A percentile compares a stretch with the other conserved stretches of the same genome.
phyloP scores from a whole-genome alignment of 2,329 filamentous ascomycete genomes.

The Epichloe baconii region DNA sequence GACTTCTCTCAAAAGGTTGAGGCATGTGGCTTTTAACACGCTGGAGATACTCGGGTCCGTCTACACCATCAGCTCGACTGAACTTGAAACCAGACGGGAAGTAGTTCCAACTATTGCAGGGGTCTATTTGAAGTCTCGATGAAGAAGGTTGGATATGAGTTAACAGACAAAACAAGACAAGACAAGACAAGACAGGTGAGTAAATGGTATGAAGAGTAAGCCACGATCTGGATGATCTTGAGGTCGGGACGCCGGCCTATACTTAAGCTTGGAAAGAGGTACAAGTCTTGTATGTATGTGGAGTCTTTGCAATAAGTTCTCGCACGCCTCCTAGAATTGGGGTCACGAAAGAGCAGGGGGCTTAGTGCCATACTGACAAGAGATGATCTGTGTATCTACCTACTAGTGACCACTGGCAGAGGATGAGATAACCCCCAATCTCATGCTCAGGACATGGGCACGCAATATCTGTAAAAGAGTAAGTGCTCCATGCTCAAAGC shows the following conservation, averaged over 20 bases:
- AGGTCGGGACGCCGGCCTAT: neutral
- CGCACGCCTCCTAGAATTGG: neutral
- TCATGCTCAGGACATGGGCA: constrained; percentile 4
- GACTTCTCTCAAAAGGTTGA: neutral
- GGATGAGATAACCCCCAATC: constrained; percentile 6
- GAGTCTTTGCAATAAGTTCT: neutral
- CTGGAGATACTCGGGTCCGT: neutral
- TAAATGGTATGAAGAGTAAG: neutral
- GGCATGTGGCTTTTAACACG: neutral
- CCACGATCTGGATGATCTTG: neutral
- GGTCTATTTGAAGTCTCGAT: neutral
- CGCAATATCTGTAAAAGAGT: neutral
- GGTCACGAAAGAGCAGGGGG: constrained; percentile 1
- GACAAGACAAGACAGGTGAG: neutral
- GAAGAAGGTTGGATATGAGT: too few relatives aligned
- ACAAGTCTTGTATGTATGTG: neutral
- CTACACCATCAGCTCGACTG: neutral
- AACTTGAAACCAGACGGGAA: neutral
- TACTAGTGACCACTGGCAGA: constrained; percentile 6
- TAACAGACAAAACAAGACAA: neutral
- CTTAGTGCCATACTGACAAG: constrained; percentile 3
- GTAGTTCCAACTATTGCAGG: too few relatives aligned
- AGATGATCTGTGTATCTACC: constrained; percentile 4
- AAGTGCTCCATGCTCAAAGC: constrained; percentile 1
- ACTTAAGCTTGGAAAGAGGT: neutral